Evolutionary conservation across 2,329 filamentous ascomycete species (phyloP).

Genomic region (Bipolaris victoriae): DNA sequence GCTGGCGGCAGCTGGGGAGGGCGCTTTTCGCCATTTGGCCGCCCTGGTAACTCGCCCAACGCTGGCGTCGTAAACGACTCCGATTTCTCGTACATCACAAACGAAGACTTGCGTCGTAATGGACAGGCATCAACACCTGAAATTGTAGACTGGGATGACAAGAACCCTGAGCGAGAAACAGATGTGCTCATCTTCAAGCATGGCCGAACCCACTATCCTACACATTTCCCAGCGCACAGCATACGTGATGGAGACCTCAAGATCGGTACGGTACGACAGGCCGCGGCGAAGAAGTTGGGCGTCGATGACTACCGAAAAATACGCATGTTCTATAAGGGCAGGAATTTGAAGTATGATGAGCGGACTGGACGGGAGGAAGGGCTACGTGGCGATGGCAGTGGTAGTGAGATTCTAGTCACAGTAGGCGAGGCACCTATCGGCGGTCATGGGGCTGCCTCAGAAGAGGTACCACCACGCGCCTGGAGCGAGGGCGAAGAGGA

Average conservation of each 20-base stretch:
- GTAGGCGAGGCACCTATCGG: constrained; percentile 60
- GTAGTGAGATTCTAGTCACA: constrained; percentile 65
- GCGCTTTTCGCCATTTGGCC: constrained; percentile 58
- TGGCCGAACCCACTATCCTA: constrained; percentile 68
- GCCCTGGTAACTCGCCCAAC: constrained; percentile 46
- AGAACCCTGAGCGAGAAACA: constrained; percentile 61
- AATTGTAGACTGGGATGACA: constrained; percentile 49
- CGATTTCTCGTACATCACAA: constrained; percentile 84
- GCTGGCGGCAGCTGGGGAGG: constrained; percentile 51
- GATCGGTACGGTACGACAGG: constrained; percentile 69
- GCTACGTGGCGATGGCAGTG: constrained; percentile 62
- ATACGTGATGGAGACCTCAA: constrained; percentile 76
- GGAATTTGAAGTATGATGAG: constrained; percentile 69
- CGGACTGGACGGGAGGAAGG: constrained; percentile 64
- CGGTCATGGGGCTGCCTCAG: constrained; percentile 44
- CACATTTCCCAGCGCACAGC: constrained; percentile 75
- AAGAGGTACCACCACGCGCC: constrained; percentile 40
- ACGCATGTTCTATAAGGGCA: constrained; percentile 76
- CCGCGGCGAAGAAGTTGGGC: constrained; percentile 70
- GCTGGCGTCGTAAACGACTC: constrained; percentile 70
- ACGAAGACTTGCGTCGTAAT: constrained; percentile 66
- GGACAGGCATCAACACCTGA: constrained; percentile 51
- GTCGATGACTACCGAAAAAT: constrained; percentile 63
- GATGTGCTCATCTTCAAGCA: constrained; percentile 75
- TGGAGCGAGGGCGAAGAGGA: constrained; percentile 49